These are phyloP conservation scores for Cyberlindnera meyerae DNA, from an alignment of 805 yeast species.

Conservation along the genomic window DNA sequence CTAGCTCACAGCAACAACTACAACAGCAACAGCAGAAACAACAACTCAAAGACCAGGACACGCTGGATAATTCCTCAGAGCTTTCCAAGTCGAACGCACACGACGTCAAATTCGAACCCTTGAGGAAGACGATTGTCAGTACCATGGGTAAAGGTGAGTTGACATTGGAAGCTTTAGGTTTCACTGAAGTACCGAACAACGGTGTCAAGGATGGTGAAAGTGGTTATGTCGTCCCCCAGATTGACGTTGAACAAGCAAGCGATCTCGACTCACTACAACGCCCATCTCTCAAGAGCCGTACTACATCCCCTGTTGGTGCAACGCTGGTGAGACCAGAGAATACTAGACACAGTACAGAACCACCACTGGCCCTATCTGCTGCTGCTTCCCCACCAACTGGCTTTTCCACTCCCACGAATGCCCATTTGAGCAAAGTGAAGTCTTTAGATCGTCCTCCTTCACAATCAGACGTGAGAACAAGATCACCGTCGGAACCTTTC, in stretches of 20 bases:
- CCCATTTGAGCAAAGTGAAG: not conserved
- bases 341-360: too few species aligned
- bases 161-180: conserved; percentile 32
- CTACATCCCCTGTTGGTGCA: not conserved
- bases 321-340: too few species aligned
- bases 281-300: not conserved
- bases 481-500: conserved; percentile 11
- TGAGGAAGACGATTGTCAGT: conserved; percentile 43
- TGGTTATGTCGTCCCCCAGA: conserved; percentile 1
- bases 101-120: conserved; percentile 38
- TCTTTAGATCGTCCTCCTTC: not conserved
- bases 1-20: not conserved
- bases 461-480: conserved; percentile 11
- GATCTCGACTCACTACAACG: too few species aligned
- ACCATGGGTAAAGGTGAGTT: conserved; percentile 54
- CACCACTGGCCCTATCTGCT: not conserved
- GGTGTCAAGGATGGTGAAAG: too few species aligned
- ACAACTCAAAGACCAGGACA: conserved; percentile 3
- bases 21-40: not conserved
- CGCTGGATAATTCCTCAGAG: conserved; percentile 3
- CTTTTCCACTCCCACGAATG: too few species aligned
- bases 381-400: not conserved
- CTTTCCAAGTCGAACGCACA: conserved; percentile 12
- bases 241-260: conserved; percentile 4
- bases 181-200: conserved; percentile 4